Base-by-base conservation (phyloP, 768 basidiomycete species). In the Suillus lakei region DNA sequence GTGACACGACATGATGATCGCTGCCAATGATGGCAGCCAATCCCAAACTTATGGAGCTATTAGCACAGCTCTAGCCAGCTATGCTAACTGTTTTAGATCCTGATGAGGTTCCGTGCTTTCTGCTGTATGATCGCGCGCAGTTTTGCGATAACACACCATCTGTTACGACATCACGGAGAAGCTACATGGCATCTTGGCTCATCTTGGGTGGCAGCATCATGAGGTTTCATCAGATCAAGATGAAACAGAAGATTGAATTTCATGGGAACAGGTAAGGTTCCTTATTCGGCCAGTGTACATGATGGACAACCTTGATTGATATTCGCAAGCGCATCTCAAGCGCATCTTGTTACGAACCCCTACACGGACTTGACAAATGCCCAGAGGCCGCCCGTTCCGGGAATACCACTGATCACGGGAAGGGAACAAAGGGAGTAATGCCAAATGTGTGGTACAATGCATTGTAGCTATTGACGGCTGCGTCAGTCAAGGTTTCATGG, bases 401-500 rank as follows among this genome's bases (percentile, higher is more conserved):
- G 71, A 73, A 71, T 63, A 67, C 65, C 67, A 72, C 53, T 12
- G 59, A 70, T 74, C 69, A 74, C 66, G 70, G 51, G 68, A 68
- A 15, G 64, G 46, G 62, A 67, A 66, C 63, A 66, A 76, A 71
- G 76, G 69, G 66, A 74, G 68, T 65, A 66, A 63, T 74, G 64
- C 74, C 69, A 72, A 74, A 76, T 69, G 26, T 36, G 68, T 72
- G 21, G 65, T 61, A 39, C 65, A 66, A 71, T 69, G 66, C 67
- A 61, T 67, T 65, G 73, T 76, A 73, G 71, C 76, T 66, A 70
- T 69, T 75, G 63, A 69, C 68, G 67, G 39, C 73, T 69, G 66
- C 69, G 63, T 77, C 76, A 75, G 48, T 62, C 73, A 75, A 75
- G 75, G 77, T 76, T 76, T 76, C 76, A 56, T 75, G 70, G 67